Conservation (phyloP, 139 green algal species). For the Gonium pectorale region DNA sequence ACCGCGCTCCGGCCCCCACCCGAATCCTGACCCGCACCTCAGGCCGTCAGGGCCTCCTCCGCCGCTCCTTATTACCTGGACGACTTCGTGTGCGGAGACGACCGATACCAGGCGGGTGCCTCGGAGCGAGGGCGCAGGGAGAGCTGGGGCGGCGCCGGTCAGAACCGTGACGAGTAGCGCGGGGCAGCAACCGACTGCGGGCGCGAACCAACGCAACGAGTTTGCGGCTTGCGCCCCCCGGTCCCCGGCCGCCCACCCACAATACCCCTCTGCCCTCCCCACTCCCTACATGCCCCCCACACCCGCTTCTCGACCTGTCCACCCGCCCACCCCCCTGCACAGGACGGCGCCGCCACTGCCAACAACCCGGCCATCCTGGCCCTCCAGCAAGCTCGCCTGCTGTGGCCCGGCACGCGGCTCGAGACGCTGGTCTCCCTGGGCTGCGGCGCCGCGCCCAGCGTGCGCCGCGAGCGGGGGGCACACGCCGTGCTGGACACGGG, state of each 20-base stretch:
- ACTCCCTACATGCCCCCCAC: too few species aligned
- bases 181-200: too few species aligned
- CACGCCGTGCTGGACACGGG: conserved; percentile 62
- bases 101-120: conserved; percentile 80
- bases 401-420: conserved; percentile 88
- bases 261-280: too few species aligned
- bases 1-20: background rate
- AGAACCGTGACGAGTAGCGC: too few species aligned
- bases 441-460: conserved; percentile 71
- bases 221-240: too few species aligned
- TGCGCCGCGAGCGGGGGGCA: conserved; percentile 35
- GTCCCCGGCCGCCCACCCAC: too few species aligned
- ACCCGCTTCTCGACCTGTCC: too few species aligned
- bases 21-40: background rate
- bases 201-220: too few species aligned
- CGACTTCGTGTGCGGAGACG: conserved; percentile 77
- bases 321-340: conserved; percentile 26
- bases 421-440: conserved; percentile 90
- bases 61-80: conserved; percentile 89
- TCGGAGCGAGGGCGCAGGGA: too few species aligned
- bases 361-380: conserved; percentile 95
- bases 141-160: too few species aligned
- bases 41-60: conserved; percentile 92
- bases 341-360: conserved; percentile 91
- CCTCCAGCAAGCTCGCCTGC: conserved; percentile 78